Base-by-base conservation (phyloP, 805 yeast species). In the Yamadazyma paraphyllophila region DNA sequence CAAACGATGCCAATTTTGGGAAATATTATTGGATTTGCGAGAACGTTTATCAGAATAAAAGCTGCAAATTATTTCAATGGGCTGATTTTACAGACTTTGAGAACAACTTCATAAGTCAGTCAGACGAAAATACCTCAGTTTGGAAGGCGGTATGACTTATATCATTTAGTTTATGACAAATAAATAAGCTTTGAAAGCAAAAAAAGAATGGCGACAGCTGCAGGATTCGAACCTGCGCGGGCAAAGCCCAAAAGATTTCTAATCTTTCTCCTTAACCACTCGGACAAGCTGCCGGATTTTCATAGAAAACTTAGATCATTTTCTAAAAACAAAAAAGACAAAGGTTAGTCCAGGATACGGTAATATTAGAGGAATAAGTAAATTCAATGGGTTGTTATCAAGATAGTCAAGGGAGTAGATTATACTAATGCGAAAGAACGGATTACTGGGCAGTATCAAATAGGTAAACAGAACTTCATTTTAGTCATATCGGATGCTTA, bases 1-100 rank as follows among this genome's bases (percentile, higher is more conserved):
- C 40, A 3, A 16, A 36, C 4, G 66, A 71, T 1, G 55, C 61
- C 10, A 65, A 66, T 9, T 64, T 80, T 46, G 86, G 86, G 4
- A 70, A 71, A 44, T 85, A 85, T 54, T 74, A 82, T 16, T 85
- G 92, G 91, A 69, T 73, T 53, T 85, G 94, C 54, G 74, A 75
- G 45, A 63, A 72, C 5, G 58, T 65, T 16, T 78, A 76, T 52
- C 59, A 56, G 38, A 70, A 69, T 35, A 63, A 65, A 29, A 76
- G 73, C 17, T 81, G 86, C 48, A 62, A 72, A 1, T 71, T 76
- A 1, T 73, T 76, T 40, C 65, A 73, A 45, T 78, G 75, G 71
- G 83, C 82, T 0, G 69, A 76, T 44, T 78, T 79, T 46, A 42
- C 36, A 5, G 57, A 64, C 13, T 52, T 48, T 4, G 56, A 65